Conservation (phyloP, 2,329 filamentous ascomycete genomes). For the Pseudocercospora macadamiae region DNA sequence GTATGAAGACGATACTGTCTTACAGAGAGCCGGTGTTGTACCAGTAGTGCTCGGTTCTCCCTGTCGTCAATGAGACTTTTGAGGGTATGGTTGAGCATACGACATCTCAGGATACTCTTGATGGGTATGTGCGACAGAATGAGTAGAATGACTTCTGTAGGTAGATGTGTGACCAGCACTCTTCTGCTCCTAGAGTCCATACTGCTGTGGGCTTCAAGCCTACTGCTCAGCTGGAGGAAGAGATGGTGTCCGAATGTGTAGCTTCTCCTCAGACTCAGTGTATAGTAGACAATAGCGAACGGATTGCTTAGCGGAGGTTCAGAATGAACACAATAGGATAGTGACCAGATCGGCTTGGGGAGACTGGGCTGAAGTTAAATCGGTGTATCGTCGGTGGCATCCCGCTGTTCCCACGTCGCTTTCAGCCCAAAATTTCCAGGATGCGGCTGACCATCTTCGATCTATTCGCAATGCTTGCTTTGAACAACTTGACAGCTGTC, state of each 20-base stretch:
- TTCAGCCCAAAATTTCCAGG: slow-evolving; percentile 2
- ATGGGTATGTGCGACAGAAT: slow-evolving; percentile 1
- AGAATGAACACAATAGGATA: background rate
- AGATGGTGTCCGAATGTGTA: too few relatives aligned
- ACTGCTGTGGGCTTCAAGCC: background rate
- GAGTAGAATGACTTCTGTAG: slow-evolving; percentile 6
- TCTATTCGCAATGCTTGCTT: slow-evolving; percentile 1
- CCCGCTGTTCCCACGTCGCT: slow-evolving; percentile 1
- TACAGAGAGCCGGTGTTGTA: background rate
- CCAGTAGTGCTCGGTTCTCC: slow-evolving; percentile 6
- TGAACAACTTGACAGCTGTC: background rate
- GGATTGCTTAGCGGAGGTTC: background rate
- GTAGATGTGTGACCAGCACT: background rate
- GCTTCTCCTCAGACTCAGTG: too few relatives aligned
- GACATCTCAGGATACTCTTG: slow-evolving; percentile 3
- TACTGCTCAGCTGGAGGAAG: background rate
- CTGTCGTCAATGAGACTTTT: slow-evolving; percentile 5
- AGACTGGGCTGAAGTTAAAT: background rate
- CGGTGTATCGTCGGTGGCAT: background rate
- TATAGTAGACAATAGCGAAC: too few relatives aligned
- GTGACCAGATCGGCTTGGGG: background rate
- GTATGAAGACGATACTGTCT: background rate
- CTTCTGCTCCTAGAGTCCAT: background rate
- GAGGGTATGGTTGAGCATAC: slow-evolving; percentile 5
- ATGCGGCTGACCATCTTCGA: slow-evolving; percentile 7